Evolutionary conservation across 148 eudicot species (phyloP), one percentile per base, ranked within the genome.

Genomic region (Fagopyrum esculentum): DNA sequence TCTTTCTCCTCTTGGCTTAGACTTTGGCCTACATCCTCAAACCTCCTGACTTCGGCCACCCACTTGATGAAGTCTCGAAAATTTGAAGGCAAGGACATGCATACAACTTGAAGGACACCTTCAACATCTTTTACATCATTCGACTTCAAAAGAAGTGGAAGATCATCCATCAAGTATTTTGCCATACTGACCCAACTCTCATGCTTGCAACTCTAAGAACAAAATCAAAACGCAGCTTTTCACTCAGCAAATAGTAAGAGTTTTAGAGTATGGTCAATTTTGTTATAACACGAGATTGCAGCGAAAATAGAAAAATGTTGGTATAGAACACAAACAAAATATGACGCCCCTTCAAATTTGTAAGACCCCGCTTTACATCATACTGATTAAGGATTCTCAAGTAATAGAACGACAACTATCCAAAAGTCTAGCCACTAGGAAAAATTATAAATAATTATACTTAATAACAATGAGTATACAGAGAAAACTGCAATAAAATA

Each of bases 31-130:
- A 72, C 77, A 61, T 80, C 85, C 61, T 80, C 87, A 19, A 49
- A 49, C 66, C 72, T 77, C 78, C 86, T 73, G 73, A 86, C 86
- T 83, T 86, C 89, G 16, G 83, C 89, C 63, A 86, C 81, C 86
- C 89, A 86, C 44, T 76, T 81, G 77, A 86, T 79, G 73, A 86
- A 75, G 52, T 76, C 71, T 10, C 82, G 78, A 19, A 83, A 70
- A 71, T 81, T 40, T 6, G 69, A 48, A 71, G 89, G 86, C 22
- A 82, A 75, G 6, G 86, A 83, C 51, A 79, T 56, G 72, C 84
- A 63, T 40, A 86, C 61, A 77, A 71, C 77, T 44, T 82, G 78
- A 29, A 86, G 75, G 73, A 81, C 15, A 75, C 80, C 86, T 69
- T 86, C 78, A 74, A 86, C 49, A 46, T 71, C 78, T 72, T 81